phyloP scores from a whole-genome alignment of 306 rosid species.

The Trifolium dubium region DNA sequence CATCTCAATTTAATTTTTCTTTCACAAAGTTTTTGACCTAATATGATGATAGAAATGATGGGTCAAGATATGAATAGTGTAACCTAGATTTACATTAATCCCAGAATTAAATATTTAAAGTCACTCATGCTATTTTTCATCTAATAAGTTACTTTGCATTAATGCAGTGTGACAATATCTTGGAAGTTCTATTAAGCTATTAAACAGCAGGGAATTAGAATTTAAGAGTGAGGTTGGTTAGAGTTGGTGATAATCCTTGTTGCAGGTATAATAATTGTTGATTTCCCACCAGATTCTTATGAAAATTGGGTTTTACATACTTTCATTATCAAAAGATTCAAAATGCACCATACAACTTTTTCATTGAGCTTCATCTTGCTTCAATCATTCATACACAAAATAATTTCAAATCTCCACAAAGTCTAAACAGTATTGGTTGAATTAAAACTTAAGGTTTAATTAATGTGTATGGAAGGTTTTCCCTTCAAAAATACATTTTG shows the following conservation, averaged over 20 bases:
- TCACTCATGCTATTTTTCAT: slow-evolving; percentile 11
- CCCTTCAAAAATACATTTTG: background rate
- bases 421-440: background rate
- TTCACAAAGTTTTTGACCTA: slow-evolving; percentile 27
- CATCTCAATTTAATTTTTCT: background rate
- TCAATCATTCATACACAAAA: background rate
- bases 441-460: slow-evolving; percentile 2
- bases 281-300: slow-evolving; percentile 17
- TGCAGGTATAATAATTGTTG: slow-evolving; percentile 29
- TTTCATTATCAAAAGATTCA: background rate
- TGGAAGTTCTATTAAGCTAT: slow-evolving; percentile 20
- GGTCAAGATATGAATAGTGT: slow-evolving; percentile 9
- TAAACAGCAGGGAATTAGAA: background rate
- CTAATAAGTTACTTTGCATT: slow-evolving; percentile 4
- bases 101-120: slow-evolving; percentile 27
- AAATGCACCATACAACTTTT: too few relatives aligned
- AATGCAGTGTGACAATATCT: background rate
- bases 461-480: background rate
- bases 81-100: background rate
- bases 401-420: background rate
- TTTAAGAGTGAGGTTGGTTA: slow-evolving; percentile 10
- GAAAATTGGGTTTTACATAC: background rate
- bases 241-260: background rate
- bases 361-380: too few relatives aligned
- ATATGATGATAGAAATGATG: slow-evolving; percentile 13